Evolutionary conservation across 2,329 filamentous ascomycete genomes (phyloP).

Genomic region (Thielaviopsis punctulata): DNA sequence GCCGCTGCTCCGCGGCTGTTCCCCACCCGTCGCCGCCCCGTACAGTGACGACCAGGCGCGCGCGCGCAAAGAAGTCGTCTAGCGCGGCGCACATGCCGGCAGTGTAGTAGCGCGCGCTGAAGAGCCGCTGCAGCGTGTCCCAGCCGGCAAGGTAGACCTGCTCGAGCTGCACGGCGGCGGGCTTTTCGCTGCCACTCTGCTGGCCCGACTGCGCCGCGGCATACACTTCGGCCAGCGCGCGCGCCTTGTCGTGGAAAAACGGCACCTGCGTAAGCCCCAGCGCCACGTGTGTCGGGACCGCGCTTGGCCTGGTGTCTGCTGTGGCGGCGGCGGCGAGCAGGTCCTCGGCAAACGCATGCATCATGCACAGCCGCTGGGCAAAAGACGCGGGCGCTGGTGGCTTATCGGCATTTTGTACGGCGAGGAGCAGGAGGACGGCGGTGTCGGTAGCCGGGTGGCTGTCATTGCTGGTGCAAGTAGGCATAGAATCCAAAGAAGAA

Average conservation of each 20-base stretch:
- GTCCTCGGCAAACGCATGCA: constrained; percentile 49
- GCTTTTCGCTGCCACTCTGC: too few relatives aligned
- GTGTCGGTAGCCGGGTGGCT: constrained; percentile 12
- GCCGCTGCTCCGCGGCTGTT: constrained; percentile 21
- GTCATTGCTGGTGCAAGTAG: too few relatives aligned
- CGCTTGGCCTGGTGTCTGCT: background rate
- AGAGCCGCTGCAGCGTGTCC: constrained; percentile 58
- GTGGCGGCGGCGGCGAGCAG: constrained; percentile 18
- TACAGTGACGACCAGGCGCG: constrained; percentile 46
- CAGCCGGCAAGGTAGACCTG: constrained; percentile 60
- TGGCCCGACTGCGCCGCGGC: background rate
- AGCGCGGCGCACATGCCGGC: constrained; percentile 24
- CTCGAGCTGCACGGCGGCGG: constrained; percentile 16
- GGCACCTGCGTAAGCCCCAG: constrained; percentile 55
- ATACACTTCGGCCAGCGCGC: constrained; percentile 27
- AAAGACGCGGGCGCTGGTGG: constrained; percentile 50
- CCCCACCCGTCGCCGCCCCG: constrained; percentile 46
- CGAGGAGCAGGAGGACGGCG: constrained; percentile 40
- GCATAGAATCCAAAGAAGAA: too few relatives aligned
- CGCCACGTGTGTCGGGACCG: constrained; percentile 27
- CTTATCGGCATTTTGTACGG: constrained; percentile 50
- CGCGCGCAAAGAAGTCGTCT: constrained; percentile 43
- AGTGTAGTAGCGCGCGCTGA: constrained; percentile 54
- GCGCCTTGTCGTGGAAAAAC: constrained; percentile 58
- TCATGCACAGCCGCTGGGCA: constrained; percentile 50